Conservation (phyloP, 805 yeast species). For the Hanseniaspora meyeri region DNA sequence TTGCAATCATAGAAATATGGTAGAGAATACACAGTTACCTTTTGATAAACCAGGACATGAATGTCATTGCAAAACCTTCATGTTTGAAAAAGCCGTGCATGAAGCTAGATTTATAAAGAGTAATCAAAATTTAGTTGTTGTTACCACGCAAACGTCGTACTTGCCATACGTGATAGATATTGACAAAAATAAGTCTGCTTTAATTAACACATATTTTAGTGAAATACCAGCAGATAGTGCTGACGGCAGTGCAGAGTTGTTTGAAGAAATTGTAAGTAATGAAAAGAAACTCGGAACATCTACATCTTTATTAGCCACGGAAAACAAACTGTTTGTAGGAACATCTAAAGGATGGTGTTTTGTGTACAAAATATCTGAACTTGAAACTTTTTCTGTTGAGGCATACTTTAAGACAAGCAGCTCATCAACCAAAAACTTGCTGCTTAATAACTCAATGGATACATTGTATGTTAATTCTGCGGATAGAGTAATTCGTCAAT, state of each 20-base stretch:
- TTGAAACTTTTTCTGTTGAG: constrained; percentile 26
- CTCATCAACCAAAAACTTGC: constrained; percentile 58
- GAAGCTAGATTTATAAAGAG: constrained; percentile 41
- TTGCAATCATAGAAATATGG: constrained; percentile 17
- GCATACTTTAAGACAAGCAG: constrained; percentile 47
- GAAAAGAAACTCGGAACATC: constrained; percentile 16
- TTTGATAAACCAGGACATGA: constrained; percentile 12
- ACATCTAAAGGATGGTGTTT: constrained; percentile 71
- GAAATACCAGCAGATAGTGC: neutral
- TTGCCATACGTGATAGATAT: constrained; percentile 31
- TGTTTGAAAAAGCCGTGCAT: constrained; percentile 67
- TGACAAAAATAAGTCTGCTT: neutral
- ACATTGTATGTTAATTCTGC: constrained; percentile 65
- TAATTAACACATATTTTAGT: neutral
- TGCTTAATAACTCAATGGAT: constrained; percentile 45
- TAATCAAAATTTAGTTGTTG: constrained; percentile 37
- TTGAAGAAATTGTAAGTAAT: constrained; percentile 5
- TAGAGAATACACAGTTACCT: neutral
- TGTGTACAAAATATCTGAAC: constrained; percentile 27
- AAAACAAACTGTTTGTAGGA: constrained; percentile 48
- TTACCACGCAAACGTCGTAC: constrained; percentile 51
- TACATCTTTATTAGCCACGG: neutral
- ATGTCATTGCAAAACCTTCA: constrained; percentile 32
- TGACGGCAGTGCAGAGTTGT: constrained; percentile 14
- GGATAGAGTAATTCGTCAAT: constrained; percentile 61